These are phyloP conservation scores for Fusarium nurragi DNA, from an alignment of 2,329 filamentous ascomycete genomes.

Conservation along the genomic window DNA sequence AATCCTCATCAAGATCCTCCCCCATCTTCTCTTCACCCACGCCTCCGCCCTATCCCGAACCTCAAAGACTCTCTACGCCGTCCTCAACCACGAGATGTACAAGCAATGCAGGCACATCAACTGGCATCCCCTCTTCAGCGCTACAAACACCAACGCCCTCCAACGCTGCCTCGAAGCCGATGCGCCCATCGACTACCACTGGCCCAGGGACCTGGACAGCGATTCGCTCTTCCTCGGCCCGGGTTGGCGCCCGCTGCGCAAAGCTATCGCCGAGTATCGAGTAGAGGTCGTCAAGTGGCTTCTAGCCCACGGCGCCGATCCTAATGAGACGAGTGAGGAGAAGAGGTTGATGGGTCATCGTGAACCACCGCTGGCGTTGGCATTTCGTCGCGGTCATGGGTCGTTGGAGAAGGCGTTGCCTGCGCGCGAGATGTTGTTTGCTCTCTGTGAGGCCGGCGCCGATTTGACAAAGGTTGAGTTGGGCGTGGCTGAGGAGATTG, in stretches of 20 bases:
- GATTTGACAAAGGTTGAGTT: neutral
- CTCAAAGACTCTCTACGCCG: neutral
- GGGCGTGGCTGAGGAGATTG: neutral
- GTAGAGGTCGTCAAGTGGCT: neutral
- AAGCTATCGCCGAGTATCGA: neutral
- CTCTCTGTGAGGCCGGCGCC: neutral
- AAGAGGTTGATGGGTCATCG: rapidly evolving
- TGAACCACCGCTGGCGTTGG: neutral
- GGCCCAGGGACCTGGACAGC: neutral
- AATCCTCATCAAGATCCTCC: neutral
- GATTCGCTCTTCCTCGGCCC: neutral
- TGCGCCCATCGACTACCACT: neutral
- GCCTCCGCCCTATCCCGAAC: neutral
- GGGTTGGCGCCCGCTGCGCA: neutral
- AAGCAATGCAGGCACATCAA: neutral
- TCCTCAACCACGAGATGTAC: neutral
- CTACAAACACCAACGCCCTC: neutral
- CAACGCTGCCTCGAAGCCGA: neutral
- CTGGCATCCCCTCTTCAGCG: neutral
- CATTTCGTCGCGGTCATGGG: neutral
- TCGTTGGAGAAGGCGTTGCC: neutral
- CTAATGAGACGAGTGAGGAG: neutral
- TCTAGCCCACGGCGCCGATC: neutral
- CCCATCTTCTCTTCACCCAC: neutral
- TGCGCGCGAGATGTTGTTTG: neutral